A percentile compares a stretch with the other conserved stretches of the same genome.
phyloP scores from a whole-genome alignment of 2,329 filamentous ascomycete genomes.

The Fusarium acutatum region DNA sequence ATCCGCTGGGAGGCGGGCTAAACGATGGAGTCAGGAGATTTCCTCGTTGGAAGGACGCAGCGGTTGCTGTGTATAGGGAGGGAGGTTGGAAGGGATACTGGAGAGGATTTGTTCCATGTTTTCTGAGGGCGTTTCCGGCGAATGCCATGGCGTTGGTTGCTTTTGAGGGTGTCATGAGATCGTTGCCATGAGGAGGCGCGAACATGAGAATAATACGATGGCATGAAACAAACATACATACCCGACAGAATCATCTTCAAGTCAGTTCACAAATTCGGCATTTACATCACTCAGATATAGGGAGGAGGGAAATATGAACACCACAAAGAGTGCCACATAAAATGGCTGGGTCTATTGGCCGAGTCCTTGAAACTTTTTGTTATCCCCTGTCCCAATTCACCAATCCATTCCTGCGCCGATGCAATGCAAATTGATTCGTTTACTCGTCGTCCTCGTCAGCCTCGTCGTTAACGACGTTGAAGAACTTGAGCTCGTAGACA shows the following conservation, averaged over 20 bases:
- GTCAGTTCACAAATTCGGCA: not conserved
- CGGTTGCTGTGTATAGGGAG: conserved; percentile 78
- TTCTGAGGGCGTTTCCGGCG: conserved; percentile 91
- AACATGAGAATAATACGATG: not conserved
- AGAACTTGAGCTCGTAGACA: conserved; percentile 99
- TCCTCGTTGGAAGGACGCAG: conserved; percentile 81
- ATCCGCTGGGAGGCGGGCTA: conserved; percentile 78
- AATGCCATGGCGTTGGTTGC: conserved; percentile 94
- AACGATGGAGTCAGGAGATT: conserved; percentile 75
- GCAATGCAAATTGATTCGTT: conserved; percentile 51
- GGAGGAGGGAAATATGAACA: conserved; percentile 33
- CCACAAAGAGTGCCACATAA: conserved; percentile 44
- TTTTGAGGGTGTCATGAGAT: conserved; percentile 90
- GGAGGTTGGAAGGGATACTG: conserved; percentile 83
- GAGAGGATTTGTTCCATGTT: conserved; percentile 93
- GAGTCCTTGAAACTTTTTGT: conserved; percentile 40
- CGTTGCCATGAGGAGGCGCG: conserved; percentile 54
- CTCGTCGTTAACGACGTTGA: conserved; percentile 99
- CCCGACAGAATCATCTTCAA: not conserved
- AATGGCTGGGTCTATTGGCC: conserved; percentile 45
- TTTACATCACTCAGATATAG: not conserved
- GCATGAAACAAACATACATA: conserved; percentile 8
- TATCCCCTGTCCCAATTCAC: conserved; percentile 42
- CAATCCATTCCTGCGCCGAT: conserved; percentile 44
- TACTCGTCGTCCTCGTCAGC: conserved; percentile 99